Conservation (phyloP, 805 yeast genomes). For the Pichia kluyveri region DNA sequence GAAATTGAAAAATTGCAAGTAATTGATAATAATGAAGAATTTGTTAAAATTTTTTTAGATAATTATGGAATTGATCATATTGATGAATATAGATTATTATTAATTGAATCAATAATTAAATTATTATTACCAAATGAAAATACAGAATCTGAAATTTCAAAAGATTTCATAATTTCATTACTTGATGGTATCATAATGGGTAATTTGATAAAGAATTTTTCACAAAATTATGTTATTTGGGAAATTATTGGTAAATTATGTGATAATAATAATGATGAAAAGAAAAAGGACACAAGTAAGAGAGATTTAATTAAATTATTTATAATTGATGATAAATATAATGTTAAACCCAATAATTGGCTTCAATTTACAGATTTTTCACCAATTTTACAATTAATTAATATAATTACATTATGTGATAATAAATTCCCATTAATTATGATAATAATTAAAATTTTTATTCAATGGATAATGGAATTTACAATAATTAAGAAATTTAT, state of each 20-base stretch:
- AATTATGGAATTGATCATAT: conserved; percentile 2
- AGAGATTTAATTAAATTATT: not conserved
- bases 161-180: conserved; percentile 30
- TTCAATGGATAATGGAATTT: not conserved
- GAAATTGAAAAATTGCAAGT: not conserved
- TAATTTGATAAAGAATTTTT: conserved; percentile 33
- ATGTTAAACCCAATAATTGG: not conserved
- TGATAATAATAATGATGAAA: not conserved
- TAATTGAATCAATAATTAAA: conserved; percentile 28
- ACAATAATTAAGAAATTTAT: conserved; percentile 3
- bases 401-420: not conserved
- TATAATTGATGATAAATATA: not conserved
- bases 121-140: conserved; percentile 34
- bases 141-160: conserved; percentile 29
- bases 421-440: conserved; percentile 5
- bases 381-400: conserved; percentile 3
- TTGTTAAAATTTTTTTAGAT: not conserved
- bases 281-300: not conserved
- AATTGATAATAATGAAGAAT: not conserved
- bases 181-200: conserved; percentile 34
- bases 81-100: conserved; percentile 7
- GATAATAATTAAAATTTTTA: conserved; percentile 1
- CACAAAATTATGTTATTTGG: conserved; percentile 46
- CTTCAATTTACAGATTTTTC: conserved; percentile 6
- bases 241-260: conserved; percentile 27